Base-by-base conservation (phyloP, 2,329 filamentous ascomycete species). In the Aspergillus sp. region DNA sequence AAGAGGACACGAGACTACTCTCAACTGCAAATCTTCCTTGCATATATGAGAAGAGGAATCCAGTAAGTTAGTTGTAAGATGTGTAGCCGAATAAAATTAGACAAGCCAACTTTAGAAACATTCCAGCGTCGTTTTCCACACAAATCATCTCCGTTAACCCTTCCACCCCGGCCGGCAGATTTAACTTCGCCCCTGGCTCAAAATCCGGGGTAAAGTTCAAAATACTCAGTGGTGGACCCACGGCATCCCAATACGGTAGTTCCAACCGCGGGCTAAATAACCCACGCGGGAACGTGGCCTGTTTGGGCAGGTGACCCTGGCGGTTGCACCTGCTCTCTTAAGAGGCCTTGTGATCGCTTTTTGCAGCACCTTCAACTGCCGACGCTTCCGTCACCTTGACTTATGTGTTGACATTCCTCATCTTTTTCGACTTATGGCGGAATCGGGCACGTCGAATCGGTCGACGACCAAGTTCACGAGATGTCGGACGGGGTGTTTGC, bases 401-500 rank as follows among this genome's bases (percentile, higher is more conserved):
- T 9, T n/a, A 16, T n/a, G 7, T 7, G 36, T 16, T n/a, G 36
- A 1, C 2, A 6, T 36, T 42, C 36, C 36, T 14, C 0, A 42
- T 16, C 36, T 42, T 42, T n/a, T 16, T 42, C 16, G 36, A 24
- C 22, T 42, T 9, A 54, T 54, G 52, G 52, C 52, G 18, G 52
- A 54, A 20, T n/a, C 52, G 18, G 20, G 32, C 36, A 22, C 12
- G 11, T 45, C 16, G 46, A 9, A n/a, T 51, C 52, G 36, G 50
- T 20, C 51, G 5, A 49, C 53, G 12, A 39, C 57, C n/a, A 64
- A 63, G 46, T 64, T 65, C 47, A 65, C 58, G 0, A 55, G 64
- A 55, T 72, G 68, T 39, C 64, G 80, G 54, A 80, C 80, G 1
- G 80, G 81, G 14, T 83, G 80, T 68, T 71, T 81, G 63, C 80